Conservation (phyloP, 2,329 filamentous ascomycete genomes). For the Fusarium sp. region DNA sequence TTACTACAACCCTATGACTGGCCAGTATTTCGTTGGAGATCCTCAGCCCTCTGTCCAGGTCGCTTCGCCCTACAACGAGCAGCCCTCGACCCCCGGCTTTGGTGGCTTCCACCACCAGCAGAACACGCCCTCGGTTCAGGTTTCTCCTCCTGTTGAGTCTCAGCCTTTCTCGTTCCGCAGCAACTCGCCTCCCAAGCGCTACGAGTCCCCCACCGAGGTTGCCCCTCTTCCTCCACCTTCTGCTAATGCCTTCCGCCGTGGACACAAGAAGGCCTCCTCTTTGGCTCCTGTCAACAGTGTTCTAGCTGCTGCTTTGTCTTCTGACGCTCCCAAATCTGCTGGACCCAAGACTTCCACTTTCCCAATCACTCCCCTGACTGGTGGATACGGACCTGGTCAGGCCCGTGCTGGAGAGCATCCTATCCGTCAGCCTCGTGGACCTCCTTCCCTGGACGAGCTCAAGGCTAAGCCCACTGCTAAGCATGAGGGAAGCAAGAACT, state of each 20-base stretch:
- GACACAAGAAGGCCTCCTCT: constrained; percentile 90
- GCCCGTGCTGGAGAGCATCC: constrained; percentile 94
- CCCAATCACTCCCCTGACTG: constrained; percentile 81
- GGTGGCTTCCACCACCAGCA: constrained; percentile 52
- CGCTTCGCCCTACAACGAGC: constrained; percentile 54
- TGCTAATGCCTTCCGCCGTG: constrained; percentile 89
- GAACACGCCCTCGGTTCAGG: constrained; percentile 77
- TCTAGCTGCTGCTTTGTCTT: constrained; percentile 55
- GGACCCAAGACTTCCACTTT: constrained; percentile 83
- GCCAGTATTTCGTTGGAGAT: constrained; percentile 84
- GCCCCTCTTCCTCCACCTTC: constrained; percentile 84
- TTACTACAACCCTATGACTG: constrained; percentile 86
- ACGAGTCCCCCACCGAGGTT: constrained; percentile 73
- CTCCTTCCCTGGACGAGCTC: constrained; percentile 91
- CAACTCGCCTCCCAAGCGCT: constrained; percentile 71
- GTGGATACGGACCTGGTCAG: constrained; percentile 92
- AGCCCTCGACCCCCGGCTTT: constrained; percentile 51
- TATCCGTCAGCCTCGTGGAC: constrained; percentile 89
- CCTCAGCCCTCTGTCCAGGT: constrained; percentile 57
- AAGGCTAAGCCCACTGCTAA: constrained; percentile 89
- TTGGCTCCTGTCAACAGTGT: constrained; percentile 68
- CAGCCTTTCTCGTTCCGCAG: constrained; percentile 65
- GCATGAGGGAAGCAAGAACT: constrained; percentile 97
- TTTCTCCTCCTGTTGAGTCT: constrained; percentile 79
- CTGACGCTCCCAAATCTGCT: constrained; percentile 63